phyloP scores from a whole-genome alignment of 345 rosid species.

The Hibiscus tridactylites region DNA sequence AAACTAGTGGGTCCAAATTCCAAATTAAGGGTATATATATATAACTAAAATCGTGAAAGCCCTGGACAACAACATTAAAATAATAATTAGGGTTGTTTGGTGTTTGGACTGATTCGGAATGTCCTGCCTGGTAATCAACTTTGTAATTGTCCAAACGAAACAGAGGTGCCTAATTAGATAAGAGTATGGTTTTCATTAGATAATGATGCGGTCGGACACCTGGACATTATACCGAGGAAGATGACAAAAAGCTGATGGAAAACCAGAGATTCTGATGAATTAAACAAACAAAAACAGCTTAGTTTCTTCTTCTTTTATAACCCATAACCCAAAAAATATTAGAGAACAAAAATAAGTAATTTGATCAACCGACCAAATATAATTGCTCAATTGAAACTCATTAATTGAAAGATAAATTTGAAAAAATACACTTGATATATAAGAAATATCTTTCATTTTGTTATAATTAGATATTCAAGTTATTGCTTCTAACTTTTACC shows the following conservation, averaged over 20 bases:
- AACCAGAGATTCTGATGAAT: slow-evolving; percentile 25
- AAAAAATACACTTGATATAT: too few species aligned
- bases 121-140: too few species aligned
- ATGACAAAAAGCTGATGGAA: slow-evolving; percentile 34
- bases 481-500: too few species aligned
- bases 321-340: too few species aligned
- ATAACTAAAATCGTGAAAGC: slow-evolving; percentile 16
- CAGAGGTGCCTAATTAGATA: slow-evolving; percentile 17
- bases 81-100: not conserved
- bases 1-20: not conserved
- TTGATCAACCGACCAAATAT: too few species aligned
- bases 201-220: slow-evolving; percentile 38
- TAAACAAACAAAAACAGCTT: not conserved
- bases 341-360: too few species aligned
- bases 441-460: too few species aligned
- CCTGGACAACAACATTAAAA: not conserved
- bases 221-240: slow-evolving; percentile 28
- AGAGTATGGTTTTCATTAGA: slow-evolving; percentile 29
- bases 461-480: too few species aligned
- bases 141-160: not conserved
- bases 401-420: too few species aligned
- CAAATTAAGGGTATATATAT: slow-evolving; percentile 5
- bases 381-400: too few species aligned
- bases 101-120: too few species aligned
- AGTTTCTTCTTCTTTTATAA: not conserved